phyloP scores from a whole-genome alignment of 306 rosid genomes.

The Crataegus laevigata region DNA sequence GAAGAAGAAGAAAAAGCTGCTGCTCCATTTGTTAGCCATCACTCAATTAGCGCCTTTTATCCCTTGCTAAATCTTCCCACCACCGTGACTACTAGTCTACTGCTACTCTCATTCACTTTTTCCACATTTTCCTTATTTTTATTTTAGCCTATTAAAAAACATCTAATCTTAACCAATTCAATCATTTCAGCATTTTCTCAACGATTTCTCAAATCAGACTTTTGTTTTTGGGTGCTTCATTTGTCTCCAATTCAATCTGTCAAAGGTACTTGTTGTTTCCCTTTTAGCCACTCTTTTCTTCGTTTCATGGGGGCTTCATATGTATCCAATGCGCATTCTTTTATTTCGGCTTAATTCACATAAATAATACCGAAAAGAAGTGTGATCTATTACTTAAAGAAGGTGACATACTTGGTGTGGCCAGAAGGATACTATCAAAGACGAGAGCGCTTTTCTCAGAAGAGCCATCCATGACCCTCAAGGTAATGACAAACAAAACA shows the following conservation, averaged over 20 bases:
- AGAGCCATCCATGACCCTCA: constrained; percentile 81
- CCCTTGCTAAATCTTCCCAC: too few species aligned
- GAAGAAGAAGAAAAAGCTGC: too few species aligned
- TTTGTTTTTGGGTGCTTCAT: constrained; percentile 52
- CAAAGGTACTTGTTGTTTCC: constrained; percentile 39
- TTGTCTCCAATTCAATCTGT: constrained; percentile 53
- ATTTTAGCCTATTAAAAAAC: not conserved
- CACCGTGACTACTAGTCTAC: not conserved
- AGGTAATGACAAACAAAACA: constrained; percentile 36
- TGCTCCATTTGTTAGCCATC: too few species aligned
- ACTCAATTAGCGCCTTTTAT: too few species aligned
- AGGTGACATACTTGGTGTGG: too few species aligned
- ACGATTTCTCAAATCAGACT: constrained; percentile 61
- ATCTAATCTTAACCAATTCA: not conserved
- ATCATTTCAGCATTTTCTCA: constrained; percentile 51
- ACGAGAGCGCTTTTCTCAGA: constrained; percentile 48
- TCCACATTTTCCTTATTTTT: not conserved
- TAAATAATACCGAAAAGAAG: too few species aligned
- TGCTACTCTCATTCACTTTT: not conserved
- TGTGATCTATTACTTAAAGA: too few species aligned
- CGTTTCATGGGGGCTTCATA: constrained; percentile 53
- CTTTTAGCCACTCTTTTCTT: not conserved
- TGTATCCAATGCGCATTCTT: constrained; percentile 20
- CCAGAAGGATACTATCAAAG: too few species aligned
- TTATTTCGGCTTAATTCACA: too few species aligned